Conservation (phyloP, 257 asterid species). For the Fraxinus quadrangulata region DNA sequence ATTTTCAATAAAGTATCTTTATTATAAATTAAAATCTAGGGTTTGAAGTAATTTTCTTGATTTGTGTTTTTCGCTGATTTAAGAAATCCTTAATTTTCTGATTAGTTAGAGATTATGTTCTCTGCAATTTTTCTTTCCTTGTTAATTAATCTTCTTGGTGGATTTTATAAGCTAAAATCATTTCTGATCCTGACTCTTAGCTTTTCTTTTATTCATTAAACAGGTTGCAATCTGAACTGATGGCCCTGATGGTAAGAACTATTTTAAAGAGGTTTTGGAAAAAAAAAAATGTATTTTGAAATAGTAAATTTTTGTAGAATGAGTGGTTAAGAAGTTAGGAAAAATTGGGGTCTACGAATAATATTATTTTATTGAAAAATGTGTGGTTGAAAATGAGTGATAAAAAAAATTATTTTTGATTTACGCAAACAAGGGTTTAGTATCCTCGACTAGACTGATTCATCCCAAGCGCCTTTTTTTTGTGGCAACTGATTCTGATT, state of each 20-base stretch:
- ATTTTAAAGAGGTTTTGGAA: too few relatives aligned
- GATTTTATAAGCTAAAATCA: neutral
- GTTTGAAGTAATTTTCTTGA: neutral
- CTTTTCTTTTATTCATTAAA: constrained; percentile 8
- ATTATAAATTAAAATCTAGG: neutral
- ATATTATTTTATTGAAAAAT: too few relatives aligned
- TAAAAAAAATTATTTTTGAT: too few relatives aligned
- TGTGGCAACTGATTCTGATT: neutral
- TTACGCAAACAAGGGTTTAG: neutral
- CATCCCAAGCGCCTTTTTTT: neutral
- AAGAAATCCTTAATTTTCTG: neutral
- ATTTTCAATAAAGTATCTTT: neutral
- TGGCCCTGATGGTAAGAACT: constrained; percentile 88
- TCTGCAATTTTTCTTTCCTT: neutral
- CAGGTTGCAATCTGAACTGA: constrained; percentile 92
- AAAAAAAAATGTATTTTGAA: too few relatives aligned
- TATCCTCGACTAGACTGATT: constrained; percentile 24
- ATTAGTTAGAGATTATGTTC: neutral
- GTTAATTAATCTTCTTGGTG: neutral
- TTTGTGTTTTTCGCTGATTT: neutral
- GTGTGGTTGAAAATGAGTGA: too few relatives aligned
- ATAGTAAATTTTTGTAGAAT: too few relatives aligned
- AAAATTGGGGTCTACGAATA: too few relatives aligned
- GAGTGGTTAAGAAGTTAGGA: too few relatives aligned
- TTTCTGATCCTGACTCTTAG: neutral